Base-by-base conservation (phyloP, 768 basidiomycete genomes). In the Mycena pura region DNA sequence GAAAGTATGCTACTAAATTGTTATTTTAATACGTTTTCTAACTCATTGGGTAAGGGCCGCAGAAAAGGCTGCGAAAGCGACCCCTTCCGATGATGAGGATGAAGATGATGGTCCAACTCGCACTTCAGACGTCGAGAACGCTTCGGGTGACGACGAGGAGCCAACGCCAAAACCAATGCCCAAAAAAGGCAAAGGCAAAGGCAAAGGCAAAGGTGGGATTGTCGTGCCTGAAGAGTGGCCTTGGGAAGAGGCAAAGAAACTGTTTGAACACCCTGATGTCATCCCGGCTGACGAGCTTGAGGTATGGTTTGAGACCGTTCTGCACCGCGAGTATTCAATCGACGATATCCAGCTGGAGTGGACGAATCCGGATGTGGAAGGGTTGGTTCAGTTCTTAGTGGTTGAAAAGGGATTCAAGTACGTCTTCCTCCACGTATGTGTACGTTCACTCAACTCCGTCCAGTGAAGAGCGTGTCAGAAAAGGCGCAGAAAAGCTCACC, bases 321-420 rank as follows among this genome's bases (percentile, higher is more conserved):
- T 19, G 27, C 28, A 56, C 40, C 29, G 10, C 13, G 15, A 11
- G 3, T 15, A 8, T 0, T 27, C 28, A 41, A 13, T 10, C 15
- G 46, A n/a, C 31, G 64, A 29, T 13, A 39, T 49, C 6, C 70
- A 97, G 95, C 82, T 99, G 39, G 95, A 96, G 66, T 99, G 97
- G 97, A 92, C 87, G 57, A 84, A 84, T 61, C 97, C 97, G 2
- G 95, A 99, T 65, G 80, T 95, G 1, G 95, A 98, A 7, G 96
- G 96, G 7, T 81, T 99, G 4, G 88, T 99, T 5, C 86, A 98
- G 43, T 99, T 99, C 77, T 74, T 99, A 22, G 96, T 98, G 15
- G 87, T 78, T 34, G 92, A 98, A 71, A 99, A 99, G 73, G 97
- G 97, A 6, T 99, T 99, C 87, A 96, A 90, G 96, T 97, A 65